Evolutionary conservation across 768 basidiomycete species (phyloP).

Genomic region (Leccinum broughii): DNA sequence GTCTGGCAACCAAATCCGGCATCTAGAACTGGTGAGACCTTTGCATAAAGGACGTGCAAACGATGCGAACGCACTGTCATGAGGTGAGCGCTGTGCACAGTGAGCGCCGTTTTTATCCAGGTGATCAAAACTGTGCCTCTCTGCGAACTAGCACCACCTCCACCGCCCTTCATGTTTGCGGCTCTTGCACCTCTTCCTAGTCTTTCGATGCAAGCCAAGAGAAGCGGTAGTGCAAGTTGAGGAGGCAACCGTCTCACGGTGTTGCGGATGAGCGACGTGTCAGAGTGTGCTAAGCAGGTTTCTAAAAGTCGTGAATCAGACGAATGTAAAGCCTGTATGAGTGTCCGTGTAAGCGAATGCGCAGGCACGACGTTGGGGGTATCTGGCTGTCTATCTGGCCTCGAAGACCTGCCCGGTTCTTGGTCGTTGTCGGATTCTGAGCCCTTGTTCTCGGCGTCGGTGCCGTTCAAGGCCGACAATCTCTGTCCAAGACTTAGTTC

Average conservation of each 20-base stretch:
- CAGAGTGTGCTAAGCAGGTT: constrained; percentile 82
- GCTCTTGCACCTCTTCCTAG: constrained; percentile 73
- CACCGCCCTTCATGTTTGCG: constrained; percentile 73
- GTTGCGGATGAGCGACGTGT: constrained; percentile 76
- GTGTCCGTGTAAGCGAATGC: constrained; percentile 86
- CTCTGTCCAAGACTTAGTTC: constrained; percentile 93
- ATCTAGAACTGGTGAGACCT: constrained; percentile 51
- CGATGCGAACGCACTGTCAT: constrained; percentile 73
- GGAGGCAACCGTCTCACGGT: constrained; percentile 87
- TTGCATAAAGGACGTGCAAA: constrained; percentile 1
- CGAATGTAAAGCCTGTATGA: constrained; percentile 96
- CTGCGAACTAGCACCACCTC: constrained; percentile 78
- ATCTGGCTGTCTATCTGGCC: constrained; percentile 16
- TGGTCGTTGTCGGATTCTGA: constrained; percentile 49
- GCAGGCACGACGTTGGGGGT: constrained; percentile 60
- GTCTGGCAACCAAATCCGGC: constrained; percentile 85
- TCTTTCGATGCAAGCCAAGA: constrained; percentile 87
- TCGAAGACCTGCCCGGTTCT: constrained; percentile 34
- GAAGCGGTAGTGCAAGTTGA: constrained; percentile 80
- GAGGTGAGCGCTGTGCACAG: constrained; percentile 85
- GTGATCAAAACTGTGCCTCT: constrained; percentile 65
- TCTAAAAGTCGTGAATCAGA: constrained; percentile 87
- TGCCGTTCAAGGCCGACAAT: constrained; percentile 68
- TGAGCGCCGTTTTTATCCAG: constrained; percentile 82
- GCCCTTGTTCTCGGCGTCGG: constrained; percentile 37